These are phyloP conservation scores for Termitomyces sp. DNA, from an alignment of 768 basidiomycete genomes.

Conservation along the genomic window DNA sequence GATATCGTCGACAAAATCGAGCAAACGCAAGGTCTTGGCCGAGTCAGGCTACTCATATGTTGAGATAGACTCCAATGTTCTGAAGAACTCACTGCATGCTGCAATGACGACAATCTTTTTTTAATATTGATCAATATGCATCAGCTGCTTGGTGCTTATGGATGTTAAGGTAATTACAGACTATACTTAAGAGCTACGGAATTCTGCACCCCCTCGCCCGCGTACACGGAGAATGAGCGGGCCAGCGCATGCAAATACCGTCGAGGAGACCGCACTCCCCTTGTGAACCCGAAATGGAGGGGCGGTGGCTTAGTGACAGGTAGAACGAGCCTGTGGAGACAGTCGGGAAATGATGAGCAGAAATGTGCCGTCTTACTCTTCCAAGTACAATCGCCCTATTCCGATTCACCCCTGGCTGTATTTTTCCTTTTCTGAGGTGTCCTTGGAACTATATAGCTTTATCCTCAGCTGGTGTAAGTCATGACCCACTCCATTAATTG, in stretches of 20 bases:
- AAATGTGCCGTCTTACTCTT: not conserved
- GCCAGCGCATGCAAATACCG: too few relatives aligned
- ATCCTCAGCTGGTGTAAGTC: not conserved
- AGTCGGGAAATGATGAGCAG: not conserved
- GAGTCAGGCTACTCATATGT: not conserved
- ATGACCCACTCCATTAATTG: too few relatives aligned
- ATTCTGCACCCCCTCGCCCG: not conserved
- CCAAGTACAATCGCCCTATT: not conserved
- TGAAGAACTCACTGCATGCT: not conserved
- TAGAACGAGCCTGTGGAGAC: not conserved
- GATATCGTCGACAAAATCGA: not conserved
- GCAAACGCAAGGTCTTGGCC: not conserved
- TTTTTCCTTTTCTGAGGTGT: too few relatives aligned
- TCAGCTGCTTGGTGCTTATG: not conserved
- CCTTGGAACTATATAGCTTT: too few relatives aligned
- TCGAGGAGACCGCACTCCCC: too few relatives aligned
- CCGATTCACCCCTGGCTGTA: not conserved
- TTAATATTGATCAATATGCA: not conserved
- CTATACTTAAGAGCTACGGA: not conserved
- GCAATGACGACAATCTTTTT: not conserved
- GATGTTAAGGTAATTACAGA: not conserved
- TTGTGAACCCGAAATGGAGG: not conserved
- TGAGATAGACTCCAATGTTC: not conserved
- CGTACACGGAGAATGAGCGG: not conserved
- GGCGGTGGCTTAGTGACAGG: too few relatives aligned